Base-by-base conservation (phyloP, 345 rosid genomes). In the Sapria himalayana region DNA sequence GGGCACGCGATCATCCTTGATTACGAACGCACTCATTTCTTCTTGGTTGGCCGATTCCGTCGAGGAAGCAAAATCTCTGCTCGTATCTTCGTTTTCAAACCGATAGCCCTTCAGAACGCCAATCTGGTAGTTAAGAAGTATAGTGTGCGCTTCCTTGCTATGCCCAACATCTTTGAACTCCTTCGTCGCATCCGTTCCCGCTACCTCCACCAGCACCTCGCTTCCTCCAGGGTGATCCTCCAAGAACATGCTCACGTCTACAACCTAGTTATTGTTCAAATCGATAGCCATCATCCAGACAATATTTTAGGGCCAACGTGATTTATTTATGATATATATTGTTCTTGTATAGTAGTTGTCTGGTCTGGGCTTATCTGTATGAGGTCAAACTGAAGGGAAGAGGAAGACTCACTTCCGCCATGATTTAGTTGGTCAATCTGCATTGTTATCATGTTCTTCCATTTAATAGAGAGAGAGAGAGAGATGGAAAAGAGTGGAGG, bases 171-270 rank as follows among this genome's bases (percentile, higher is more conserved):
- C 69, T 18, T 41, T 21, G 45, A 68, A 74, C 31, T 49, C 69
- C 66, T 58, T 61, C 2, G 61, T 65, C 32, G 69, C 69, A 34
- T 71, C 73, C 36, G 63, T 71, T 29, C 84, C 84, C 4, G 84
- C 69, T 1, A 22, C 33, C 55, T 74, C 75, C 17, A 74, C 3
- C 33, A 71, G 24, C 69, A 65, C 76, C 46, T 65, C 84, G 21
- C 66, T 78, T 37, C 76, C 79, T 19, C 74, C 76, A 0, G 85
- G 79, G 54, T 75, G 85, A 35, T 64, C 76, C 32, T 61, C 73
- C 58, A 69, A 47, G 54, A 71, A 71, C 29, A 41, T 60, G 22
- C 75, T 63, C 53, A 65, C 71, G 32, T 68, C 45, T 48, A 71
- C 45, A 12, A 71, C 78, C 75, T 68, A 45, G 19, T 22, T 6